phyloP scores from a whole-genome alignment of 148 eudicot genomes.

The Cornus florida region DNA sequence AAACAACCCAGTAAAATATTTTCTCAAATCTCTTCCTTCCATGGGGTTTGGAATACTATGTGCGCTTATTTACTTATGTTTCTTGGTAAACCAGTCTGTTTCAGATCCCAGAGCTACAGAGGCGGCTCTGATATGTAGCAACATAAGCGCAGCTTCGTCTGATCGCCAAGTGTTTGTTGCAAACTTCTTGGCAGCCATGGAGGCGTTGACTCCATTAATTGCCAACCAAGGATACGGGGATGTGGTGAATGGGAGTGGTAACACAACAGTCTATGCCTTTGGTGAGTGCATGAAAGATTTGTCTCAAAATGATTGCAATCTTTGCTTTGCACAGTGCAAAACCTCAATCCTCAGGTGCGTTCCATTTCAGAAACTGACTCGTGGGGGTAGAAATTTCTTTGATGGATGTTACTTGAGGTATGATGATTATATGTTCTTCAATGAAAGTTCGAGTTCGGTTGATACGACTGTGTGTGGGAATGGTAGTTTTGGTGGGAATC shows the following conservation, averaged over 20 bases:
- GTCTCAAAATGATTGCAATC: constrained; percentile 27
- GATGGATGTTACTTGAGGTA: constrained; percentile 54
- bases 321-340: constrained; percentile 35
- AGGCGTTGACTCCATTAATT: constrained; percentile 26
- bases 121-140: constrained; percentile 36
- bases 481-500: constrained; percentile 22
- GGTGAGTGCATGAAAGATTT: constrained; percentile 42
- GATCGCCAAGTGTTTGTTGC: constrained; percentile 31
- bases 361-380: constrained; percentile 33
- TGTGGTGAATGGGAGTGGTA: constrained; percentile 21
- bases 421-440: constrained; percentile 32
- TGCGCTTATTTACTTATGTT: not conserved
- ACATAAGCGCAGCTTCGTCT: constrained; percentile 27
- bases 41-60: not conserved
- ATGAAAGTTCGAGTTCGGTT: constrained; percentile 23
- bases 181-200: constrained; percentile 35
- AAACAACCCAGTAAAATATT: not conserved
- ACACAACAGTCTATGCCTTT: constrained; percentile 27
- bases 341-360: constrained; percentile 26
- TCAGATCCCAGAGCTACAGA: constrained; percentile 43
- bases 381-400: constrained; percentile 35
- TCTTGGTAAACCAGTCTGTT: not conserved
- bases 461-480: constrained; percentile 33
- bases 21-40: not conserved
- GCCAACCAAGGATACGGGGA: constrained; percentile 18